A percentile compares a stretch with the other conserved stretches of the same genome.
These are phyloP conservation scores for Diaporthe sp. DNA, from an alignment of 2,329 filamentous ascomycete genomes.

Conservation along the genomic window DNA sequence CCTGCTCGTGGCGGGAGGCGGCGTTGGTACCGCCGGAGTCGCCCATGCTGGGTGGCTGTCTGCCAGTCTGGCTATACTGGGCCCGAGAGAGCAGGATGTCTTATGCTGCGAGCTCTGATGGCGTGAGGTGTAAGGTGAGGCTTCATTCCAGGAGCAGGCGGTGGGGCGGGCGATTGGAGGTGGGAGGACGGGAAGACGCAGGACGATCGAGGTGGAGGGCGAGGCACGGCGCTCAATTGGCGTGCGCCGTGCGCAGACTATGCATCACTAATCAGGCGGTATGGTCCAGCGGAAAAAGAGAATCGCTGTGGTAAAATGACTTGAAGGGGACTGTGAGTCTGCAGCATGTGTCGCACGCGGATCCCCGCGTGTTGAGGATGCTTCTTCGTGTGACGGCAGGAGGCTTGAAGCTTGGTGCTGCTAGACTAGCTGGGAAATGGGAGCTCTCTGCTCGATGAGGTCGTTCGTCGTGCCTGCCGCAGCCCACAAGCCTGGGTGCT, in stretches of 20 bases:
- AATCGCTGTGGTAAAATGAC: background rate
- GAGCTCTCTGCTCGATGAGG: constrained; percentile 4
- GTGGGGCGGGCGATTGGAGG: background rate
- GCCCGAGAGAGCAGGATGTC: background rate
- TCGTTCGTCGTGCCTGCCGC: constrained; percentile 27
- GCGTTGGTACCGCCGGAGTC: constrained; percentile 20
- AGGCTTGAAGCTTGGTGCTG: background rate
- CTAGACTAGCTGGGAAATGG: background rate
- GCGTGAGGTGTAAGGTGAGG: background rate
- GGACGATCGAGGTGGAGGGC: constrained; percentile 10
- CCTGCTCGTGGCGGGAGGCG: constrained; percentile 36
- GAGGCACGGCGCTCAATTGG: constrained; percentile 23
- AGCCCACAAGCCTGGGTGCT: background rate
- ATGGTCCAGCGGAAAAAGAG: background rate
- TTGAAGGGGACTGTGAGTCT: background rate
- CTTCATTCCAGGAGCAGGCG: constrained; percentile 23
- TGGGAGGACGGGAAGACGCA: constrained; percentile 16
- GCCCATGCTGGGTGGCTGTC: constrained; percentile 29
- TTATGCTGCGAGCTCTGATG: background rate
- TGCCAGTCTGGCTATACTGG: background rate
- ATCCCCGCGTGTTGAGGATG: constrained; percentile 3
- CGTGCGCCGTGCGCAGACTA: constrained; percentile 2
- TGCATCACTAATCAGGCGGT: background rate
- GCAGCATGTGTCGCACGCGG: background rate
- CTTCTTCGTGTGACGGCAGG: constrained; percentile 14